phyloP scores from a whole-genome alignment of 179 eudicot species.

The Heliamphora pulchella region DNA sequence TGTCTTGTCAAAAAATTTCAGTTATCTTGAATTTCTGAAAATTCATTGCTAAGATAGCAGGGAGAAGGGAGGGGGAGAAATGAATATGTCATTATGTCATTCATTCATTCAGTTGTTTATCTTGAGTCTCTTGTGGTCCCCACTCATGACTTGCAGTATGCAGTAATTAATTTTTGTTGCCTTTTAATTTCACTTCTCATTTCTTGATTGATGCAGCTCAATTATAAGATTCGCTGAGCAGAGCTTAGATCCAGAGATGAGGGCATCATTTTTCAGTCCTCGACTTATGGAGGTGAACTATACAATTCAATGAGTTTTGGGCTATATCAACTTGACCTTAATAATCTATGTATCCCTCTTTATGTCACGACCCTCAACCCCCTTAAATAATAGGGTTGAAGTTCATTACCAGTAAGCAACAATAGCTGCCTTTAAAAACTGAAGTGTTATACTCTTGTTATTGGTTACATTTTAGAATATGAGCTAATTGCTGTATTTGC shows the following conservation, averaged over 20 bases:
- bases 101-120: neutral
- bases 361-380: too few relatives aligned
- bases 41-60: too few relatives aligned
- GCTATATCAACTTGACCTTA: neutral
- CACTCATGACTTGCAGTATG: neutral
- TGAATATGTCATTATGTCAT: neutral
- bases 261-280: constrained; percentile 84
- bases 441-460: too few relatives aligned
- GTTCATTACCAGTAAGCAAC: too few relatives aligned
- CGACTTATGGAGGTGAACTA: constrained; percentile 87
- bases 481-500: too few relatives aligned
- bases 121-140: neutral
- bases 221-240: constrained; percentile 80
- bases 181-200: neutral
- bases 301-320: constrained; percentile 2
- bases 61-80: too few relatives aligned
- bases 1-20: neutral
- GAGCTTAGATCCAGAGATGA: constrained; percentile 64
- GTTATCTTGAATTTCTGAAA: too few relatives aligned
- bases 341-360: too few relatives aligned
- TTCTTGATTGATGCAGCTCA: constrained; percentile 48
- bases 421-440: too few relatives aligned
- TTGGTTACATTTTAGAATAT: too few relatives aligned
- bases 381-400: too few relatives aligned
- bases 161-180: constrained; percentile 7